phyloP scores from a whole-genome alignment of 2,329 filamentous ascomycete genomes.

The Daldinia sp. region DNA sequence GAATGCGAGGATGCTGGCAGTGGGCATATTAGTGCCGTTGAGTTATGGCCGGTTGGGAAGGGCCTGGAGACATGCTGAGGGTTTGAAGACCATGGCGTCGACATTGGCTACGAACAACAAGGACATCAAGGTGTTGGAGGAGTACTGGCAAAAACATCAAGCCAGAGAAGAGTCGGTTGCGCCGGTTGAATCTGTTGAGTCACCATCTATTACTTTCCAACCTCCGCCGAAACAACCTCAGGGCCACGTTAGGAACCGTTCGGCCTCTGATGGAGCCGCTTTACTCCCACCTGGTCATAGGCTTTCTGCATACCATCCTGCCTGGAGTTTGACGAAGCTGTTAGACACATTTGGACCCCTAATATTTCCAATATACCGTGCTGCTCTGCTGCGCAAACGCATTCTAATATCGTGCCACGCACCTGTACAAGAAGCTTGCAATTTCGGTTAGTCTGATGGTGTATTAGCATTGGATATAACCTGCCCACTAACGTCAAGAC shows the following conservation, averaged over 20 bases:
- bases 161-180: conserved; percentile 51
- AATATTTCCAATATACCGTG: conserved; percentile 90
- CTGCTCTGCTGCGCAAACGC: conserved; percentile 85
- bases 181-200: conserved; percentile 62
- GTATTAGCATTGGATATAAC: not conserved
- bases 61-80: conserved; percentile 87
- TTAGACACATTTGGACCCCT: conserved; percentile 89
- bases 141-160: conserved; percentile 81
- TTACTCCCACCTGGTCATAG: conserved; percentile 71
- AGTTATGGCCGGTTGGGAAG: conserved; percentile 87
- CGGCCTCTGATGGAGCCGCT: conserved; percentile 71
- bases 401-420: conserved; percentile 89
- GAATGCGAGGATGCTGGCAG: conserved; percentile 92
- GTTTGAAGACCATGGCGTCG: conserved; percentile 79
- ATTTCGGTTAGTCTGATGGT: conserved; percentile 76
- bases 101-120: conserved; percentile 74
- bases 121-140: conserved; percentile 73
- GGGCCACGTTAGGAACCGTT: conserved; percentile 67
- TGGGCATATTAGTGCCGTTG: conserved; percentile 87
- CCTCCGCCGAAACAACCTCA: conserved; percentile 49
- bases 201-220: conserved; percentile 63
- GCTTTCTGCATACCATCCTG: conserved; percentile 84
- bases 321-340: conserved; percentile 81
- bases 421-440: conserved; percentile 86
- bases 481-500: conserved; percentile 35